Base-by-base conservation (phyloP, 2,329 filamentous ascomycete species). In the Verticillium alfalfae region DNA sequence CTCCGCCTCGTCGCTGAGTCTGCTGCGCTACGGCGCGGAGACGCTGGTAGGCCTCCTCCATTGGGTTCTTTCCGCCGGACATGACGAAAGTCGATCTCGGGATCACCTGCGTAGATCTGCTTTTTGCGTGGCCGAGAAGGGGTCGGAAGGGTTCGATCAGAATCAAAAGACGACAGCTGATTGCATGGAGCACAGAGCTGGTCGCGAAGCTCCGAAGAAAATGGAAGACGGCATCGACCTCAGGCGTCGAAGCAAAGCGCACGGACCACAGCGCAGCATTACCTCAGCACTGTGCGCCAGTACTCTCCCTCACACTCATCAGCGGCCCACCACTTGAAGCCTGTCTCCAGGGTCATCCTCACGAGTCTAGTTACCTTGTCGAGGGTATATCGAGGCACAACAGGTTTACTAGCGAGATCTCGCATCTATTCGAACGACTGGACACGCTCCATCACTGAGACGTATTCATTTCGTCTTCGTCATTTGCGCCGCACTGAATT, bases 1-100 rank as follows among this genome's bases (percentile, higher is more conserved):
- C 73, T 60, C 76, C 75, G 63, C 78, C 75, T 60, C 76, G 72
- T 62, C 77, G 70, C 63, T 67, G 65, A 68, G 75, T 73, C 60
- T 75, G 67, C 70, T 77, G 72, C 61, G 79, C 79, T 70, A 81
- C 79, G 69, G 80, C 77, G 67, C 81, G 80, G 62, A 84, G 74
- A 67, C 78, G 78, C 64, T 76, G 78, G 72, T 82, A 75, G 64
- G 82, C 81, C 69, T 84, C 80, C 69, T 84, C 79, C 70, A 79
- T 75, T 31, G 76, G 77, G 63, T 71, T 77, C 56, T 70, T 68
- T 45, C 66, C 66, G 64, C 62, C 63, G 37, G 64, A 64, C 54
- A 56, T 56, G 26, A 8, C 36, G 31, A 56, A 18, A 16, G 26
- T 31, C 54, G 26, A 34, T 55, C 16, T n/a, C 18, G 16, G 39